phyloP scores from a whole-genome alignment of 2,329 filamentous ascomycete genomes.

The Aureobasidium sp. region DNA sequence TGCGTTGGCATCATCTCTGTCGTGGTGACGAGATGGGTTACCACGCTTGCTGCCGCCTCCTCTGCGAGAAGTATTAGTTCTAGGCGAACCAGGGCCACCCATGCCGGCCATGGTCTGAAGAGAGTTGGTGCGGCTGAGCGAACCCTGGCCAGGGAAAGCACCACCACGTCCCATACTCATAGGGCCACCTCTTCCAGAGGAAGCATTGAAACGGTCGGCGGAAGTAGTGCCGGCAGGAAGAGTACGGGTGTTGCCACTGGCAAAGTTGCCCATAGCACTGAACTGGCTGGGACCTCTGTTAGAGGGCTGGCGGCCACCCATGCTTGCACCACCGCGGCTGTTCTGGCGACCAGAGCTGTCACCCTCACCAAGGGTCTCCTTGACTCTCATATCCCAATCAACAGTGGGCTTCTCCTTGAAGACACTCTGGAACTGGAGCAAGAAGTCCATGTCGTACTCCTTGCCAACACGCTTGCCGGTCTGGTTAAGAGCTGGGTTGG shows the following conservation, averaged over 20 bases:
- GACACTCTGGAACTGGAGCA: conserved; percentile 90
- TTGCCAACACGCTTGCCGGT: conserved; percentile 73
- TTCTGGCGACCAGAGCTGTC: conserved; percentile 49
- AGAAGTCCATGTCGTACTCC: conserved; percentile 91
- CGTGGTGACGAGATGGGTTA: conserved; percentile 37
- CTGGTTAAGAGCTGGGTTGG: conserved; percentile 86
- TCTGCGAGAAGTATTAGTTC: conserved; percentile 37
- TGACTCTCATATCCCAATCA: conserved; percentile 84
- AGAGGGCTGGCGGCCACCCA: conserved; percentile 35
- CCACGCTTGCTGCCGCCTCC: conserved; percentile 57
- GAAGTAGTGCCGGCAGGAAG: conserved; percentile 71
- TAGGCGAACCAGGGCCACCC: conserved; percentile 58
- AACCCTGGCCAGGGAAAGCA: conserved; percentile 52
- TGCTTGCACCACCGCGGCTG: conserved; percentile 39
- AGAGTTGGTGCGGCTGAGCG: conserved; percentile 56
- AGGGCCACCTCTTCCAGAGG: conserved; percentile 16
- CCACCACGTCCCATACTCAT: conserved; percentile 48
- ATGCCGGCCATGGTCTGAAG: conserved; percentile 50
- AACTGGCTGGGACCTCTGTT: conserved; percentile 16
- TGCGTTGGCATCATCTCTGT: conserved; percentile 53
- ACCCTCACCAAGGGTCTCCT: conserved; percentile 56
- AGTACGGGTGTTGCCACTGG: conserved; percentile 34
- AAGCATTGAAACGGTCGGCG: conserved; percentile 55
- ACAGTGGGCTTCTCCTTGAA: conserved; percentile 94
- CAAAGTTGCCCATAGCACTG: conserved; percentile 11